Evolutionary conservation across 306 rosid genomes (phyloP), one percentile per base, ranked within the genome.

Genomic region (Lathyrus oleraceus): DNA sequence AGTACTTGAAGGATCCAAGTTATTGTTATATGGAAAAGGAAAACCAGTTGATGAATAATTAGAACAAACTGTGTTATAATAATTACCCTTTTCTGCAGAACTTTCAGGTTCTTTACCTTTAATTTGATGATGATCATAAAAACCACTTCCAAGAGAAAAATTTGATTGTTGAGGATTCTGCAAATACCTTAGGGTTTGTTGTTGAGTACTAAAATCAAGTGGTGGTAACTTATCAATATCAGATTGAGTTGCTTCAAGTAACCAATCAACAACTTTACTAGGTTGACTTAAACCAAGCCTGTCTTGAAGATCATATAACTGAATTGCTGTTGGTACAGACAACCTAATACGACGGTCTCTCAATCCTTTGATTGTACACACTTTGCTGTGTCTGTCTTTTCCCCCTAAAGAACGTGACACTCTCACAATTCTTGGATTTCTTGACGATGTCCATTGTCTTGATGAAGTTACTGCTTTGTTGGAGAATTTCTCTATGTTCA

Each of bases 321-420:
- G 91, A 70, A 92, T 65, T 5, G 98, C 98, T 0, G 98, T 89
- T 1, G 95, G 95, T 0, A 92, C 91, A 5, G 98, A 89, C 12
- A 92, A 87, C 78, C 98, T 75, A 23, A 92, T 92, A 38, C 98
- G 68, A 49, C 98, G 58, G 80, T 92, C 98, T 39, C 96, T 80
- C 44, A 92, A 75, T 43, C 98, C 98, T 54, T 92, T 84, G 5
- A 92, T 61, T 13, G 98, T 92, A 73, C 91, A 87, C 10, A 92
- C 98, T 64, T 92, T 92, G 84, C 98, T 92, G 58, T 92, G 98
- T 69, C 98, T 78, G n/a, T 92, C 98, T 86, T 92, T 92, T 43
- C 98, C 95, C n/a, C 98, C 98, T 42, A 89, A 83, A 0, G 87
- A 59, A 5, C 98, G 89, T 0, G 98, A 92, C 7, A 89, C 96